phyloP scores from a whole-genome alignment of 148 eudicot species.

The Selenicereus undatus region DNA sequence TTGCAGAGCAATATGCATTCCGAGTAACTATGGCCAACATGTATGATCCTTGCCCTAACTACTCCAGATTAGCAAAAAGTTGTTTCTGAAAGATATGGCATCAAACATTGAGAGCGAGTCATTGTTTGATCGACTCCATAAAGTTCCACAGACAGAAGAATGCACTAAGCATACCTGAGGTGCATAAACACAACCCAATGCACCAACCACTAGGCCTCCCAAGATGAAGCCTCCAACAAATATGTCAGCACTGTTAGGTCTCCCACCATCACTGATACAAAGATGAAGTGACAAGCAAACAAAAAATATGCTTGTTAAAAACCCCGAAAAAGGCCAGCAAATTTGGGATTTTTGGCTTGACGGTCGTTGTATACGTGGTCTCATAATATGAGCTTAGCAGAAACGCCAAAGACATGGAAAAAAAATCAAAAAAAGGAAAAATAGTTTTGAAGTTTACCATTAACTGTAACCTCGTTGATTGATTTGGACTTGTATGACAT shows the following conservation, averaged over 20 bases:
- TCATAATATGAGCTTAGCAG: not conserved
- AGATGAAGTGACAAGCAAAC: not conserved
- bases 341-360: not conserved
- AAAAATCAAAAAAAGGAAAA: not conserved
- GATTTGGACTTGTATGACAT: not conserved
- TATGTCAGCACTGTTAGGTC: constrained; percentile 47
- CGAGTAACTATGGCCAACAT: not conserved
- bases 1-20: not conserved
- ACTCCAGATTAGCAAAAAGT: not conserved
- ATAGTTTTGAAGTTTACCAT: not conserved
- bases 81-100: not conserved
- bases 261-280: constrained; percentile 54
- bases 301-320: not conserved
- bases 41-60: not conserved
- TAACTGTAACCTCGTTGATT: not conserved
- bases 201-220: constrained; percentile 81
- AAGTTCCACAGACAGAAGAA: not conserved
- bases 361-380: not conserved
- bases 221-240: constrained; percentile 77
- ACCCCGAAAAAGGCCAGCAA: not conserved
- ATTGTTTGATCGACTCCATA: not conserved
- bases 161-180: constrained; percentile 59
- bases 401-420: not conserved
- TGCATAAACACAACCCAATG: constrained; percentile 73
- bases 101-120: not conserved